A percentile compares a stretch with the other conserved stretches of the same genome.
Evolutionary conservation across 139 green algal species (phyloP).

Genomic region (Chlorella sp.): DNA sequence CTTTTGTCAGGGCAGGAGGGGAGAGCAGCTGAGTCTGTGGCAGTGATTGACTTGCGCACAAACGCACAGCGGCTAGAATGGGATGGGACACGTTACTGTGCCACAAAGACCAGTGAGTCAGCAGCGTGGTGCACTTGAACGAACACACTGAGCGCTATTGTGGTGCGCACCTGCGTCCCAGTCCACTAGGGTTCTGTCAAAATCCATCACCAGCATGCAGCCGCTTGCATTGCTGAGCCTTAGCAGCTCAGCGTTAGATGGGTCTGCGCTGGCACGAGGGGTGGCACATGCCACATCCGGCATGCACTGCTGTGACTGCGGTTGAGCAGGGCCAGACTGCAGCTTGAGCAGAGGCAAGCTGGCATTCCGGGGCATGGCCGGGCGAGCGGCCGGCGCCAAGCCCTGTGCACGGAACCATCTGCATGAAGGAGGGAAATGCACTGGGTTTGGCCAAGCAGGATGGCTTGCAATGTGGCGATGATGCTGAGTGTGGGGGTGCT

Average conservation of each 20-base stretch:
- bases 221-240: background rate
- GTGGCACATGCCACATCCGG: background rate
- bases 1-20: no score
- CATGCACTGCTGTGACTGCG: background rate
- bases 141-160: no score
- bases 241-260: background rate
- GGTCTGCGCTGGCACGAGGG: background rate
- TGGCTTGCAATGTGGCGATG: no score
- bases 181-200: slow-evolving; percentile 87
- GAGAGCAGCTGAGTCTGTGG: no score
- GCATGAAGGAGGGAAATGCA: background rate
- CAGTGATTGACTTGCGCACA: no score
- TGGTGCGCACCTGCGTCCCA: slow-evolving; percentile 53
- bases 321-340: no score
- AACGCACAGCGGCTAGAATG: no score
- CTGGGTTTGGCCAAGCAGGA: no score
- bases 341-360: background rate
- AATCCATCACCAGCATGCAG: slow-evolving; percentile 75
- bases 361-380: slow-evolving; percentile 1
- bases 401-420: slow-evolving; percentile 60
- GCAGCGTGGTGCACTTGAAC: no score
- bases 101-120: no score
- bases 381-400: background rate
- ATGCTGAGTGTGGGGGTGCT: no score
- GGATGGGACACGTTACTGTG: no score